Base-by-base conservation (phyloP, 2,329 filamentous ascomycete species). In the Claviceps sorghi region DNA sequence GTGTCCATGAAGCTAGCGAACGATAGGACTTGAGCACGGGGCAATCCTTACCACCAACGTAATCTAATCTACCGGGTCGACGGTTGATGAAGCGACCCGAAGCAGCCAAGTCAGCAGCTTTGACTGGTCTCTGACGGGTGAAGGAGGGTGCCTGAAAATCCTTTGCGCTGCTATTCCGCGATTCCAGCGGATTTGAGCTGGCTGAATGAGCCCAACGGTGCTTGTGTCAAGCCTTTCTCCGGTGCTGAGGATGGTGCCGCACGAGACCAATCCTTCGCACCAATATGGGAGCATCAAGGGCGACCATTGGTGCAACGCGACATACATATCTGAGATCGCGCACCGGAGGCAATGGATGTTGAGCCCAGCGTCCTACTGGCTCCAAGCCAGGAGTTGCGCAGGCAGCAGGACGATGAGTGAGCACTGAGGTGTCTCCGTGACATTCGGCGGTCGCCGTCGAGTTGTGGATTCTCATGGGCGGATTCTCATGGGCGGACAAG, bases 241-340 rank as follows among this genome's bases (percentile, higher is more conserved):
- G 4, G 58, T 58, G 49, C 69, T 72, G 0, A 70, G 66, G n/a
- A 55, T 65, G 3, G 72, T 71, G 2, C 73, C 73, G 13, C 69
- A 71, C 11, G 76, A 60, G 29, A 76, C 26, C 3, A 26, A 26
- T 26, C 26, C 26, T 26, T 26, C 3, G 65, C 0, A 73, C 64
- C 1, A 71, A 56, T 1, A 58, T 58, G 0, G 68, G 65, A 1
- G 61, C 63, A 29, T 67, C 62, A 19, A 75, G 62, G 2, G 71
- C 70, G 4, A 75, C 61, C 48, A 72, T 59, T 30, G 4, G 42
- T 44, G 21, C 40, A 19, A 41, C 40, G 21, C n/a, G n/a, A n/a
- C n/a, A n/a, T n/a, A n/a, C n/a, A n/a, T n/a, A n/a, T n/a, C n/a
- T n/a, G 32, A 15, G 34, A 15, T 2, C 4, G 34, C 17, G 32